These are phyloP conservation scores for Lodderomyces jiufengensis DNA, from an alignment of 1,139 yeast species.

Conservation along the genomic window DNA sequence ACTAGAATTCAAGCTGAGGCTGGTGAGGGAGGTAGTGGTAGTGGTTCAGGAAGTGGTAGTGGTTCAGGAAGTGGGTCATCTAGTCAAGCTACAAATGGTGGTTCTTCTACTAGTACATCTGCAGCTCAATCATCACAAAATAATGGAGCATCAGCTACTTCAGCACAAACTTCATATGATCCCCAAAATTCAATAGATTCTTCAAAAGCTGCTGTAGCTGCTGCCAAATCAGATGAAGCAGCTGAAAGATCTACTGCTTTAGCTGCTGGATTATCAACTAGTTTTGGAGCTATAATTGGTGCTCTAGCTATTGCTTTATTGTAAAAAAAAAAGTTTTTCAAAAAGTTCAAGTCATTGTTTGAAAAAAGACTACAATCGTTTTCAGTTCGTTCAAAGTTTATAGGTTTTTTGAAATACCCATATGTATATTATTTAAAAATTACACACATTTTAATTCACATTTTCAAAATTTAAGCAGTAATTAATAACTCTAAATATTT, in stretches of 20 bases:
- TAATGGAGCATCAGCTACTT: background rate
- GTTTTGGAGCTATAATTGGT: slow-evolving; percentile 36
- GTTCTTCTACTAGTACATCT: slow-evolving; percentile 5
- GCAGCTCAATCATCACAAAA: no score
- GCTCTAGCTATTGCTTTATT: slow-evolving; percentile 35
- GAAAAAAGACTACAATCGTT: no score
- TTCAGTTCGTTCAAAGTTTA: no score
- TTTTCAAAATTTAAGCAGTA: no score
- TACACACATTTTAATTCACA: no score
- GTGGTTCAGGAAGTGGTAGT: slow-evolving; percentile 8
- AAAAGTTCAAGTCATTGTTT: no score
- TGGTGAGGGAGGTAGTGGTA: slow-evolving; percentile 11
- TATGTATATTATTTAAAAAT: no score
- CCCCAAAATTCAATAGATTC: slow-evolving; percentile 1
- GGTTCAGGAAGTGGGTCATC: slow-evolving; percentile 1
- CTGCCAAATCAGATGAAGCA: slow-evolving; percentile 5
- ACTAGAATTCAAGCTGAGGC: slow-evolving; percentile 26
- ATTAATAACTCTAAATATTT: slow-evolving; percentile 35
- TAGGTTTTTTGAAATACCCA: no score
- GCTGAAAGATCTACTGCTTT: slow-evolving; percentile 13
- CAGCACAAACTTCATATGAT: background rate
- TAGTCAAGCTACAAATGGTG: slow-evolving; percentile 7
- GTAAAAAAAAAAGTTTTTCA: slow-evolving; percentile 18
- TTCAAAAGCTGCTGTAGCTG: slow-evolving; percentile 1
- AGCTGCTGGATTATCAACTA: slow-evolving; percentile 20